Conservation (phyloP, 1,284 basidiomycete genomes). For the Sanghuangporus weigelae region DNA sequence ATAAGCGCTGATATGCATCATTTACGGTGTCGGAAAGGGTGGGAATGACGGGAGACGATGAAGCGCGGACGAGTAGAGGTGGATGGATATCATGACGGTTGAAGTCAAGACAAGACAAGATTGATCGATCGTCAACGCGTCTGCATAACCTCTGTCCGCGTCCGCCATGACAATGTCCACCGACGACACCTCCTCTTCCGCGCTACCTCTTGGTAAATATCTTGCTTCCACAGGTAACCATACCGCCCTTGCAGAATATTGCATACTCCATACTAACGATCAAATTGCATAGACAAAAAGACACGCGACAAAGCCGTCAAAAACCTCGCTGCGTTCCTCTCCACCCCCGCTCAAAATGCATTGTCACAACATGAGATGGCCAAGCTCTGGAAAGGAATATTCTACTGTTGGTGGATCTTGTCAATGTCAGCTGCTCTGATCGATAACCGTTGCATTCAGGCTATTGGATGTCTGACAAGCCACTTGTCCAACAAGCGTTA, state of each 20-base stretch:
- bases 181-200: slow-evolving; percentile 18
- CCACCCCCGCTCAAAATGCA: slow-evolving; percentile 49
- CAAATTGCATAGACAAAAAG: slow-evolving; percentile 66
- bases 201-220: slow-evolving; percentile 79
- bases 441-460: slow-evolving; percentile 40
- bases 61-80: no score
- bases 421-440: neutral
- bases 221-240: slow-evolving; percentile 79
- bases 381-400: slow-evolving; percentile 96
- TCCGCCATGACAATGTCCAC: slow-evolving; percentile 29
- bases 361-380: slow-evolving; percentile 75
- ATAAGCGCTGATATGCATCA: no score
- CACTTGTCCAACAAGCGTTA: slow-evolving; percentile 90
- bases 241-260: slow-evolving; percentile 4
- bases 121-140: no score
- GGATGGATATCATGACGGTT: no score
- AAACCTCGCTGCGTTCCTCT: slow-evolving; percentile 71
- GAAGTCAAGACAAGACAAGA: no score
- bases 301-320: slow-evolving; percentile 86
- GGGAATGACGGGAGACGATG: no score
- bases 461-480: slow-evolving; percentile 99
- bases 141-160: neutral
- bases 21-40: no score
- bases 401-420: slow-evolving; percentile 72
- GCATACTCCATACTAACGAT: slow-evolving; percentile 22